These are phyloP conservation scores for Podospora comata DNA, from an alignment of 495 filamentous ascomycete species.

Conservation along the genomic window DNA sequence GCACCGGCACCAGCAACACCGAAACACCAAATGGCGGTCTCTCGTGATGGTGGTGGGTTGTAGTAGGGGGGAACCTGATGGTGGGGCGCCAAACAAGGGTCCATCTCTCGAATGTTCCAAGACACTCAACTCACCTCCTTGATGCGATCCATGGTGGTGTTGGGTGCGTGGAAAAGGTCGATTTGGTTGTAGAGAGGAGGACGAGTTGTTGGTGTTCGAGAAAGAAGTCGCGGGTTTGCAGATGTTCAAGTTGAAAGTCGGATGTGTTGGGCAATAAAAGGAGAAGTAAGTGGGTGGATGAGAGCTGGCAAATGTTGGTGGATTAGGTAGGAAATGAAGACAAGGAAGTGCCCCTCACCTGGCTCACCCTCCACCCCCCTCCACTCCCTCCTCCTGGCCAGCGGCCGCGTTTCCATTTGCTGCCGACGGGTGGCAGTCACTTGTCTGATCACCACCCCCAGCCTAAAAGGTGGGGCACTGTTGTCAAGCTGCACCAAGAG, in stretches of 20 bases:
- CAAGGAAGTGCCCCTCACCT: conserved; percentile 31
- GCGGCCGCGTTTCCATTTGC: conserved; percentile 31
- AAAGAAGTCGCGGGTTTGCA: conserved; percentile 16
- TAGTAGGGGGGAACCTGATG: conserved; percentile 28
- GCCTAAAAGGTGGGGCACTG: conserved; percentile 29
- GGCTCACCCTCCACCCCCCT: background rate
- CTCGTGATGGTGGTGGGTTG: conserved; percentile 4
- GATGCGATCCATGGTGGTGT: conserved; percentile 63
- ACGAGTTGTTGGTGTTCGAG: conserved; percentile 14
- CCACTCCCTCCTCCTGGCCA: conserved; percentile 3
- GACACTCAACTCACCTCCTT: conserved; percentile 74
- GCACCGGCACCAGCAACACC: background rate
- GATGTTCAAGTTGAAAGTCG: conserved; percentile 18
- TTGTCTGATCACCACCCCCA: conserved; percentile 31
- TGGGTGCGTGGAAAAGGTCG: conserved; percentile 19
- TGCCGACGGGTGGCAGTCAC: conserved; percentile 27
- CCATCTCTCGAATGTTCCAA: conserved; percentile 27
- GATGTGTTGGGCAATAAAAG: conserved; percentile 15
- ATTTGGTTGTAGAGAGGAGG: conserved; percentile 6
- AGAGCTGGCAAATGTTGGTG: conserved; percentile 21
- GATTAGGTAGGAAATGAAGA: conserved; percentile 29
- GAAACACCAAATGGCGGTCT: conserved; percentile 12
- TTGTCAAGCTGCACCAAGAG: background rate
- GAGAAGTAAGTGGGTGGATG: conserved; percentile 25
- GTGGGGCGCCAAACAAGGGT: conserved; percentile 41